These are phyloP conservation scores for Gossypium schwendimanii DNA, from an alignment of 441 rosid species.

Conservation along the genomic window DNA sequence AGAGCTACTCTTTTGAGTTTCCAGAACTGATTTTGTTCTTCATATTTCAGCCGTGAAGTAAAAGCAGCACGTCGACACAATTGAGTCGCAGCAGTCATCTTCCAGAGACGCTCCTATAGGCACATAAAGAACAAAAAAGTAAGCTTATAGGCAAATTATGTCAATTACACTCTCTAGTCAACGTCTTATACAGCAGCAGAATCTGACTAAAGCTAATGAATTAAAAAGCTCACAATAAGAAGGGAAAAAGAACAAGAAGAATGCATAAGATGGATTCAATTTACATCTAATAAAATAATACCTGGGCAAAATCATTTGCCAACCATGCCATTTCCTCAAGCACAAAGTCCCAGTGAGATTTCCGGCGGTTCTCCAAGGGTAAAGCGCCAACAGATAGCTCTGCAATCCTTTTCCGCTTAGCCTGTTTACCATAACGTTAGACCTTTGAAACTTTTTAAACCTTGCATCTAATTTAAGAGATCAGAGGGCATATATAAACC, in stretches of 20 bases:
- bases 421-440: constrained; percentile 48
- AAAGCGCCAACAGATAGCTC: constrained; percentile 62
- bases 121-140: constrained; percentile 6
- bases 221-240: constrained; percentile 12
- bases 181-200: background rate
- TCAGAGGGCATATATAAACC: constrained; percentile 15
- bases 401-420: constrained; percentile 77
- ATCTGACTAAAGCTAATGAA: constrained; percentile 7
- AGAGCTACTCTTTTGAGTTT: constrained; percentile 65
- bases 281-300: constrained; percentile 22
- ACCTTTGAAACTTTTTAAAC: constrained; percentile 14
- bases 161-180: background rate
- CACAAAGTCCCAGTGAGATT: constrained; percentile 93
- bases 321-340: constrained; percentile 99
- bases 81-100: constrained; percentile 92
- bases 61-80: constrained; percentile 63
- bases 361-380: constrained; percentile 44
- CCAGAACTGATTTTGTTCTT: constrained; percentile 40
- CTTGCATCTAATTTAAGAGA: constrained; percentile 15
- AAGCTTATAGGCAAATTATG: background rate
- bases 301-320: constrained; percentile 99
- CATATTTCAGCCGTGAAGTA: constrained; percentile 53
- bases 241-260: background rate
- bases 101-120: constrained; percentile 96
- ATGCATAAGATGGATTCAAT: constrained; percentile 2